Evolutionary conservation across 164 flowering plant species (phyloP).

Genomic region (Hamamelis virginiana): DNA sequence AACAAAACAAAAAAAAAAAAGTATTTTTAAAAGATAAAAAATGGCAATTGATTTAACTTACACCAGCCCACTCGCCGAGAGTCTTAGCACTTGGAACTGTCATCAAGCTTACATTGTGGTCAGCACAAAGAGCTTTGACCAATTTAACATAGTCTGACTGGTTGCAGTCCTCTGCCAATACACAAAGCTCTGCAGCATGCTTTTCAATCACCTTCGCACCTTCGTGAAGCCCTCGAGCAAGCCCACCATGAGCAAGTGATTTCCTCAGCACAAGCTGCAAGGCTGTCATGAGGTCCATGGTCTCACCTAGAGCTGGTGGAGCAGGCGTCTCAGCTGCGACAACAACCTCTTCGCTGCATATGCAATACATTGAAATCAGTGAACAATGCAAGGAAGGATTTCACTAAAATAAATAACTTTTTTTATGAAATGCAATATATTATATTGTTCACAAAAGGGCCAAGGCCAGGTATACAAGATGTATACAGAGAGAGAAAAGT

Average conservation of each 20-base stretch:
- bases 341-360: slow-evolving; percentile 30
- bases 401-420: no score
- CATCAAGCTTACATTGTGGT: slow-evolving; percentile 61
- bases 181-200: slow-evolving; percentile 78
- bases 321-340: slow-evolving; percentile 17
- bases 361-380: background rate
- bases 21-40: background rate
- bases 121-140: slow-evolving; percentile 75
- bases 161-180: slow-evolving; percentile 78
- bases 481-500: no score
- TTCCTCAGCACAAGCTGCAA: slow-evolving; percentile 56
- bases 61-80: slow-evolving; percentile 88
- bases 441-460: no score
- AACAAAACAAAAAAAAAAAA: background rate
- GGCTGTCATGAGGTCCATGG: slow-evolving; percentile 36
- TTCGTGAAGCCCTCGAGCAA: slow-evolving; percentile 70
- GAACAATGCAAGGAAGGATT: background rate
- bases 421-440: no score
- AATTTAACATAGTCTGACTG: slow-evolving; percentile 75
- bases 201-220: slow-evolving; percentile 78
- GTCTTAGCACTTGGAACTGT: slow-evolving; percentile 77
- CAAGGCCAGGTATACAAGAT: no score
- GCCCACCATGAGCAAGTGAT: slow-evolving; percentile 70
- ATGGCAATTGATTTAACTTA: slow-evolving; percentile 29
- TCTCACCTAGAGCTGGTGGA: slow-evolving; percentile 21